Base-by-base conservation (phyloP, 495 filamentous ascomycete genomes). In the Podospora bellae-mahoneyi region DNA sequence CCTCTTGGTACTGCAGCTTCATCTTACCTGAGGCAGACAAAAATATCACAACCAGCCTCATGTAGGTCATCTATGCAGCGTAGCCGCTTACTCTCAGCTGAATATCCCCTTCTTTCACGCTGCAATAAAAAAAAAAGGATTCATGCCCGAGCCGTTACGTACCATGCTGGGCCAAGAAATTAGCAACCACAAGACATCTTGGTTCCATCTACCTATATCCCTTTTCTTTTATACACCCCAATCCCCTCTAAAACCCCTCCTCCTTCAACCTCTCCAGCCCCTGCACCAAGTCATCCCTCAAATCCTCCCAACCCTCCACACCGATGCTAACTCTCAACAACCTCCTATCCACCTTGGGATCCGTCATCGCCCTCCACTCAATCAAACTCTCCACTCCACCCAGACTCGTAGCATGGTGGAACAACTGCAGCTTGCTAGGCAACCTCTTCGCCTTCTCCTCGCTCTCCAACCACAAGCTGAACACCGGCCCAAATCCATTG, bases 381-480 rank as follows among this genome's bases (percentile, higher is more conserved):
- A 99, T 91, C 84, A 97, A 79, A 71, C 90, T 93, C 86, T 99
- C 95, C 10, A 98, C 93, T 1, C 94, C 93, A 4, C 95, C 95
- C 5, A 99, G 78, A 77, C 90, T 94, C 18, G 95, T 99, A 6
- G 95, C 94, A 84, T 99, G 95, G 70, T 96, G 92, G 82, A 97
- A 99, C 63, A 93, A 85, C 28, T 84, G 68, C 74, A 97, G 76
- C 80, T 91, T 88, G 72, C 89, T 90, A 27, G 95, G 95, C 64
- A 99, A 76, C 54, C 80, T 77, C 48, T 84, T 82, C 2, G 95
- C 94, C 58, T 85, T 74, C 5, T 79, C 77, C 71, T 85, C 83
- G 4, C 81, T 80, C 67, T 85, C 84, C 84, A 92, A 85, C 16
- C 76, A 80, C 54, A 97, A 84, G 1, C 90, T 82, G 73, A 98